These are phyloP conservation scores for Microcera coccophila DNA, from an alignment of 2,329 filamentous ascomycete genomes.

Conservation along the genomic window DNA sequence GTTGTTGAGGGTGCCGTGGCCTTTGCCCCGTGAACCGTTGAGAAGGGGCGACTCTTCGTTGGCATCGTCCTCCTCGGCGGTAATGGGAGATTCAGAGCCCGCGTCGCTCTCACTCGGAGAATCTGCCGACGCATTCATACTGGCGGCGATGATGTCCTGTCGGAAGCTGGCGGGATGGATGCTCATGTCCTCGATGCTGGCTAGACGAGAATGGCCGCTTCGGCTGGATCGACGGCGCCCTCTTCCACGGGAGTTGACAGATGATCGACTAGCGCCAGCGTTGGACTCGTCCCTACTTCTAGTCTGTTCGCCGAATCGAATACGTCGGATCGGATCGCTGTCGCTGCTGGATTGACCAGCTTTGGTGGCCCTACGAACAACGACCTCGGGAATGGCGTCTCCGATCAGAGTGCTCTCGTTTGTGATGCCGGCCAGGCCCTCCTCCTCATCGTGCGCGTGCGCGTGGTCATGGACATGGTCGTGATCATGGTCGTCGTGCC, in stretches of 20 bases:
- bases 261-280: conserved; percentile 27
- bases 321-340: conserved; percentile 37
- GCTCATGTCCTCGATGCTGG: conserved; percentile 68
- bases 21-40: conserved; percentile 34
- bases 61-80: conserved; percentile 40
- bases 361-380: conserved; percentile 47
- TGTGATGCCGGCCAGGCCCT: conserved; percentile 45
- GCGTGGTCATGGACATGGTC: conserved; percentile 41
- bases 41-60: conserved; percentile 49
- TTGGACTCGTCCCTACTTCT: conserved; percentile 26
- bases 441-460: conserved; percentile 45
- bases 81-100: conserved; percentile 45
- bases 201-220: conserved; percentile 55
- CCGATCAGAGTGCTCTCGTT: conserved; percentile 58
- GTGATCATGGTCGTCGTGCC: conserved; percentile 51
- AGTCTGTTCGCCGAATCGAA: conserved; percentile 36
- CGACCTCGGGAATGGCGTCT: conserved; percentile 60
- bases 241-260: conserved; percentile 37
- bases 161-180: conserved; percentile 88
- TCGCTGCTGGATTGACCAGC: conserved; percentile 26
- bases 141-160: conserved; percentile 87
- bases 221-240: conserved; percentile 44
- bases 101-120: conserved; percentile 51
- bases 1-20: conserved; percentile 24
- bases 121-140: conserved; percentile 51